Evolutionary conservation across 2,329 filamentous ascomycete genomes (phyloP), one percentile per base, ranked within the genome.

Genomic region (Fusarium tupiense): DNA sequence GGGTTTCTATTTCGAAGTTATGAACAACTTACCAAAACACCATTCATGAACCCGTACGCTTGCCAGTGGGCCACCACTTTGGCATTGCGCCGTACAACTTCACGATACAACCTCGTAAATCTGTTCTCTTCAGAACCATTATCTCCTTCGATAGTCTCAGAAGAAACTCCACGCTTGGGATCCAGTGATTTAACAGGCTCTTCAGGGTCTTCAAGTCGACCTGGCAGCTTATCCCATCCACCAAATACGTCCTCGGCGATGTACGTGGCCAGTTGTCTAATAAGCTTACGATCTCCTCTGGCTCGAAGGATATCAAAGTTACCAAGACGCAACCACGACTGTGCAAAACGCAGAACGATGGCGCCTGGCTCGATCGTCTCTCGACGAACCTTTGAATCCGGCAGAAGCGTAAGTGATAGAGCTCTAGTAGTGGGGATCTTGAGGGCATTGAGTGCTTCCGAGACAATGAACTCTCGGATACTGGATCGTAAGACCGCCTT

Each of bases 31-130:
- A 84, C 83, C 66, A 99, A 86, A 8, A 99, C 96, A 52, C 96
- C 96, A 79, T 99, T 99, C 88, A 97, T 98, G 85, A 99, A 99
- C n/a, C 94, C 96, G 79, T 98, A 98, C 1, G 94, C 95, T 85
- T 99, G 97, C 96, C 96, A 98, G 75, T 92, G 90, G 17, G 96
- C 96, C 5, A 98, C 95, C 0, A 93, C 97, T 67, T 88, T 87
- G 3, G 96, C 96, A 80, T 98, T 99, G 38, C 94, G 90, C 47
- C 94, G 91, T 8, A 91, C 91, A 64, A 99, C 91, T 79, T 97
- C 95, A 41, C 96, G 91, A 82, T 97, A 99, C 2, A 99, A 85
- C 22, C 95, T 89, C 2, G 93, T 88, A 81, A 96, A 99, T 38
- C 96, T 90, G 80, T 99, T 99, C 80, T 98, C 93, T 67, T 92